A percentile compares a stretch with the other conserved stretches of the same genome.
phyloP scores from a whole-genome alignment of 176 grass and related monocot species.

The Alloteropsis semialata region DNA sequence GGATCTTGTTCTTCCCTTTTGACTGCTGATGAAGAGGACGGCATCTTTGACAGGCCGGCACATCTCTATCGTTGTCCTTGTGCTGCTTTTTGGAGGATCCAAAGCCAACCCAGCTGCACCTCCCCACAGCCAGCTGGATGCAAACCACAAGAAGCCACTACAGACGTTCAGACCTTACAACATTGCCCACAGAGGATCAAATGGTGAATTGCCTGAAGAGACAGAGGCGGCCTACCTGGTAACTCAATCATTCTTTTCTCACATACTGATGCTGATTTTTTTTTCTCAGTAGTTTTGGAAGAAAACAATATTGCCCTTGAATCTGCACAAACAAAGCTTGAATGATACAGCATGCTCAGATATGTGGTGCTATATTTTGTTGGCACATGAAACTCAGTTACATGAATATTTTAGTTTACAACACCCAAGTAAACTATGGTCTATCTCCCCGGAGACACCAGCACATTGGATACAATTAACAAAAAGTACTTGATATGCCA shows the following conservation, averaged over 20 bases:
- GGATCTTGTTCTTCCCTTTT: neutral
- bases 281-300: neutral
- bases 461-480: neutral
- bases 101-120: neutral
- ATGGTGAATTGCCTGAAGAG: constrained; percentile 65
- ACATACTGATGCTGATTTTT: neutral
- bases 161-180: constrained; percentile 65
- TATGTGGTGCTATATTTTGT: neutral
- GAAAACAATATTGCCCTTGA: neutral
- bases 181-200: constrained; percentile 61
- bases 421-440: neutral
- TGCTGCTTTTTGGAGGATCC: constrained; percentile 26
- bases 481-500: neutral
- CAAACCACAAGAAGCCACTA: constrained; percentile 39
- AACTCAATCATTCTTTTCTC: neutral
- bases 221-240: constrained; percentile 51
- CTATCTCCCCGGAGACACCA: neutral
- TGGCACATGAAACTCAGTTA: neutral
- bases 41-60: constrained; percentile 43
- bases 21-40: neutral
- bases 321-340: neutral
- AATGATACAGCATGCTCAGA: neutral
- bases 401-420: neutral
- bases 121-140: constrained; percentile 17
- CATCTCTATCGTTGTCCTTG: constrained; percentile 29